Evolutionary conservation across 148 eudicot genomes (phyloP).

Genomic region (Rhododendron vialii): DNA sequence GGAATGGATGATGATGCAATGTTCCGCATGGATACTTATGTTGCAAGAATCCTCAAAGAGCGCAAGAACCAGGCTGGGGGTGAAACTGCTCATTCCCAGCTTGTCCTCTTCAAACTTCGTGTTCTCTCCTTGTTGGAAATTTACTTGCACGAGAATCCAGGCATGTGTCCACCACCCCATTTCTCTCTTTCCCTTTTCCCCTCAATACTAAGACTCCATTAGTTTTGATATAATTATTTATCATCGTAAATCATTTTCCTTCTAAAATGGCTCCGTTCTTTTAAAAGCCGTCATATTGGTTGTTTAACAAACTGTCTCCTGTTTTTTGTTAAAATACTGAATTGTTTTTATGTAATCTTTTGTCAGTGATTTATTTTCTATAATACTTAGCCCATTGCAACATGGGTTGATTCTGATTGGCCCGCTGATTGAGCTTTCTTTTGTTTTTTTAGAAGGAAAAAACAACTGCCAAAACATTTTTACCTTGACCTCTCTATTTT

Average conservation of each 20-base stretch:
- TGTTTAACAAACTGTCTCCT: background rate
- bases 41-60: constrained; percentile 67
- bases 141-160: constrained; percentile 86
- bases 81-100: constrained; percentile 86
- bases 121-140: constrained; percentile 90
- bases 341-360: background rate
- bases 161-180: constrained; percentile 21
- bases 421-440: background rate
- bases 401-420: background rate
- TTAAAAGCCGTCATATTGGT: background rate
- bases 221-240: background rate
- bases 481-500: background rate
- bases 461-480: background rate
- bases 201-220: background rate
- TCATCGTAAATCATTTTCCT: background rate
- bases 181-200: background rate
- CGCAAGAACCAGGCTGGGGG: constrained; percentile 78
- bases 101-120: constrained; percentile 87
- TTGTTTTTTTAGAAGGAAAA: background rate
- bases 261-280: constrained; percentile 1
- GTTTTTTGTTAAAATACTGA: background rate
- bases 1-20: constrained; percentile 99
- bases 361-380: background rate
- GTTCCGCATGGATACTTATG: constrained; percentile 84
- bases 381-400: background rate